phyloP scores from a whole-genome alignment of 768 basidiomycete genomes.

The Chlorophyllum brunneum region DNA sequence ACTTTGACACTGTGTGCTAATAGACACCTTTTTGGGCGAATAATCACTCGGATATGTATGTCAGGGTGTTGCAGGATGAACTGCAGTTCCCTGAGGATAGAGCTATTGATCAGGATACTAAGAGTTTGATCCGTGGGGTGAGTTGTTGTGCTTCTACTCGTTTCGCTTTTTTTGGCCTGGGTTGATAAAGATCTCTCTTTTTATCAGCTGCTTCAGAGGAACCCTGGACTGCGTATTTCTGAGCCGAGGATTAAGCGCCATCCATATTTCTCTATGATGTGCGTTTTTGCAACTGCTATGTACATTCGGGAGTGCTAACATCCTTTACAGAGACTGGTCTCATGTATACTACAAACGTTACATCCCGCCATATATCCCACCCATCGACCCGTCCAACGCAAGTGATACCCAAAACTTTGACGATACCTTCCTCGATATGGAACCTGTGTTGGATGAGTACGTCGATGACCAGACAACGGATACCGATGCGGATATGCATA shows the following conservation, averaged over 20 bases:
- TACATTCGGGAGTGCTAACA: background rate
- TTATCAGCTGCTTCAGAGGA: conserved; percentile 81
- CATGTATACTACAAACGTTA: conserved; percentile 94
- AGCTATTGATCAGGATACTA: conserved; percentile 93
- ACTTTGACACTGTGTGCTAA: conserved; percentile 12
- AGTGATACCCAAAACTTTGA: conserved; percentile 98
- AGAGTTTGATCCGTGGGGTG: conserved; percentile 92
- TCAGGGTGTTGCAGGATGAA: conserved; percentile 87
- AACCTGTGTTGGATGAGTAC: conserved; percentile 79
- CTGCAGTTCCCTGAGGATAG: conserved; percentile 85
- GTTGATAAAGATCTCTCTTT: conserved; percentile 9
- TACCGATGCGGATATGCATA: conserved; percentile 51
- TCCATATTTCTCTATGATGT: conserved; percentile 95
- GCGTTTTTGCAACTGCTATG: conserved; percentile 24
- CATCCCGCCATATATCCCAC: conserved; percentile 93
- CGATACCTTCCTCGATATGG: conserved; percentile 94
- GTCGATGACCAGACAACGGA: conserved; percentile 54
- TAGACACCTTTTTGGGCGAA: conserved; percentile 92
- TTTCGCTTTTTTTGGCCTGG: conserved; percentile 13
- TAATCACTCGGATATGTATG: conserved; percentile 94
- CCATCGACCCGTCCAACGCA: conserved; percentile 87
- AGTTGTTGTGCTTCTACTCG: conserved; percentile 27
- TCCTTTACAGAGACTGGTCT: conserved; percentile 72
- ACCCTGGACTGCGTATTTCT: conserved; percentile 85
- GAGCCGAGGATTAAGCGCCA: conserved; percentile 93